Evolutionary conservation across 441 rosid species (phyloP).

Genomic region (Pelargonium myrrhifolium): DNA sequence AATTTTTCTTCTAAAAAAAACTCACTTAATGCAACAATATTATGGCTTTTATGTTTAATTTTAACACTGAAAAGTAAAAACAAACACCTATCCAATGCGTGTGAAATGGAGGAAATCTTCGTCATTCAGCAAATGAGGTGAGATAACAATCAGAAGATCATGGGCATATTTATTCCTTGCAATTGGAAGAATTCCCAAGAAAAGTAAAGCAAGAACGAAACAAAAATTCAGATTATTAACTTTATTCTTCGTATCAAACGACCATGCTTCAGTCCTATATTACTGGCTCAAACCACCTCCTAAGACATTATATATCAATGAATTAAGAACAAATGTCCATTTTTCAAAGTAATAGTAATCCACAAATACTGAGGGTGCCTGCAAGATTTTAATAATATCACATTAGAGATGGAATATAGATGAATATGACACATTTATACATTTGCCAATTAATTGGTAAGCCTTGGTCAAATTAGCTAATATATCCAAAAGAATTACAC

Average conservation of each 20-base stretch:
- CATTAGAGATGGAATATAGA: not conserved
- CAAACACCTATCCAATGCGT: too few species aligned
- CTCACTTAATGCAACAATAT: too few species aligned
- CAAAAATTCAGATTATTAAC: constrained; percentile 90
- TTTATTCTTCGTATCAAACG: constrained; percentile 70
- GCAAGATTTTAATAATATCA: constrained; percentile 23
- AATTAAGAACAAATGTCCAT: constrained; percentile 84
- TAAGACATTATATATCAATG: constrained; percentile 68
- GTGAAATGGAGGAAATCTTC: too few species aligned
- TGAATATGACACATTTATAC: not conserved
- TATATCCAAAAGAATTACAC: not conserved
- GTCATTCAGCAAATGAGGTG: too few species aligned
- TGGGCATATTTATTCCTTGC: constrained; percentile 63
- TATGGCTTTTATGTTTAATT: too few species aligned
- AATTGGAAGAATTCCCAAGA: constrained; percentile 51
- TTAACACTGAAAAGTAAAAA: too few species aligned
- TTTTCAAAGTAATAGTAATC: constrained; percentile 60
- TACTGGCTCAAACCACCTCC: constrained; percentile 97
- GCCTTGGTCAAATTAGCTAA: constrained; percentile 2
- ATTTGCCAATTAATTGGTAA: constrained; percentile 2
- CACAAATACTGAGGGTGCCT: constrained; percentile 64
- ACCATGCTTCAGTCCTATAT: constrained; percentile 74
- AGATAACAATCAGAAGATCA: constrained; percentile 62
- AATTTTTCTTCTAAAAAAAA: too few species aligned
- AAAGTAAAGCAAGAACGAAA: constrained; percentile 69